Evolutionary conservation across 257 asterid genomes (phyloP).

Genomic region (Solanum ossicruentum): DNA sequence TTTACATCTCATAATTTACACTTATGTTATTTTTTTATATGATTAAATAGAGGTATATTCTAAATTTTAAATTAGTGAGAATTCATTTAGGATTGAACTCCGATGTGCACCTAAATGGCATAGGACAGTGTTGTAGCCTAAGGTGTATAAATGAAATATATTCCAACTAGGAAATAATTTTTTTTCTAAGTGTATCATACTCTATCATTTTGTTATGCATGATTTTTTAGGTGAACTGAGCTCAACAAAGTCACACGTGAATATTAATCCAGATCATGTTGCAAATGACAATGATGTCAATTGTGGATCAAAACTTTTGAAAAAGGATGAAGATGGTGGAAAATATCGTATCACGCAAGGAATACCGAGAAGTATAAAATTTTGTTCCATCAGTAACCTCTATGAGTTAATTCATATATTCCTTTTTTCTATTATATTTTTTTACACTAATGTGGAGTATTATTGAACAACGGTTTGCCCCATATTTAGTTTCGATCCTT

Average conservation of each 20-base stretch:
- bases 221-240: no score
- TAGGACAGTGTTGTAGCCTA: neutral
- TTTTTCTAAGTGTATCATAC: no score
- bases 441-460: neutral
- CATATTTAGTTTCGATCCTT: neutral
- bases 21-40: neutral
- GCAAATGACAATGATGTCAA: no score
- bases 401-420: neutral
- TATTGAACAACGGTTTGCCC: neutral
- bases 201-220: no score
- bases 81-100: no score
- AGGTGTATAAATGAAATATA: no score
- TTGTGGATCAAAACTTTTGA: no score
- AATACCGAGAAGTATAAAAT: neutral
- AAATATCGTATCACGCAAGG: neutral
- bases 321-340: neutral
- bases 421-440: neutral
- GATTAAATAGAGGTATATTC: neutral
- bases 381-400: neutral
- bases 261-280: no score
- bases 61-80: no score
- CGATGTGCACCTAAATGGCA: neutral
- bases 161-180: no score
- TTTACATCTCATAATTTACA: no score
- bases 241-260: no score